Percentiles rank a stretch among this genome's conserved stretches.
These are phyloP conservation scores for Aspergillus saccharolyticus DNA, from an alignment of 495 filamentous ascomycete species.

Conservation along the genomic window DNA sequence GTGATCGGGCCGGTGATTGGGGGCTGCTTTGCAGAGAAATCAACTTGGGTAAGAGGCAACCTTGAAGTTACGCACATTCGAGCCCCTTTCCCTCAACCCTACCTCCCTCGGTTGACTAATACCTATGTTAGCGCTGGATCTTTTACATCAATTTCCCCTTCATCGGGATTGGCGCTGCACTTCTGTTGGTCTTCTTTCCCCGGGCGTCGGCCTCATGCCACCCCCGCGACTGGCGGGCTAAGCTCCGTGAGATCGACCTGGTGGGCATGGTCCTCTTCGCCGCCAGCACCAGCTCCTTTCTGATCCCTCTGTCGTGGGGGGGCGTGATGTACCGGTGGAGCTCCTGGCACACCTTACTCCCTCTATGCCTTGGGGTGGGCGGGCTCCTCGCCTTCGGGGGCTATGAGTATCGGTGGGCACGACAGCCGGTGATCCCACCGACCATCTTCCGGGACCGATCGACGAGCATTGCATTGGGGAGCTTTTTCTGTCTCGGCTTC, in stretches of 20 bases:
- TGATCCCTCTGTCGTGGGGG: constrained; percentile 53
- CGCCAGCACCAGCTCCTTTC: constrained; percentile 35
- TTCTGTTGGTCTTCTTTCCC: background rate
- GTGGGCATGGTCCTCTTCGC: constrained; percentile 50
- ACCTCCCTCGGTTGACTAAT: background rate
- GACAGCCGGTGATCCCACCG: constrained; percentile 45
- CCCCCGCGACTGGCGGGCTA: constrained; percentile 19
- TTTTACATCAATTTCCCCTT: constrained; percentile 52
- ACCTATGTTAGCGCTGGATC: constrained; percentile 28
- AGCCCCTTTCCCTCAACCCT: background rate
- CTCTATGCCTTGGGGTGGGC: constrained; percentile 16
- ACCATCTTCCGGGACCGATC: constrained; percentile 47
- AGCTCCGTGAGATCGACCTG: constrained; percentile 49
- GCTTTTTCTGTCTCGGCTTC: constrained; percentile 45
- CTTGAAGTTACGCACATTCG: background rate
- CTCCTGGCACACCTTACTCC: constrained; percentile 45
- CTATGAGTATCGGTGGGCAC: constrained; percentile 23
- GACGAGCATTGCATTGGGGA: constrained; percentile 37
- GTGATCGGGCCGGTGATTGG: constrained; percentile 65
- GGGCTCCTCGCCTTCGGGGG: constrained; percentile 17
- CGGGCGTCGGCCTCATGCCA: constrained; percentile 20
- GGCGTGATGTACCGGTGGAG: constrained; percentile 51
- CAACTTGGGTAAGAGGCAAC: constrained; percentile 47
- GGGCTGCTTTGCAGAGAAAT: constrained; percentile 61
- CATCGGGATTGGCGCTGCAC: constrained; percentile 30